Conservation (phyloP, 768 basidiomycete genomes). For the Pisolithus albus region DNA sequence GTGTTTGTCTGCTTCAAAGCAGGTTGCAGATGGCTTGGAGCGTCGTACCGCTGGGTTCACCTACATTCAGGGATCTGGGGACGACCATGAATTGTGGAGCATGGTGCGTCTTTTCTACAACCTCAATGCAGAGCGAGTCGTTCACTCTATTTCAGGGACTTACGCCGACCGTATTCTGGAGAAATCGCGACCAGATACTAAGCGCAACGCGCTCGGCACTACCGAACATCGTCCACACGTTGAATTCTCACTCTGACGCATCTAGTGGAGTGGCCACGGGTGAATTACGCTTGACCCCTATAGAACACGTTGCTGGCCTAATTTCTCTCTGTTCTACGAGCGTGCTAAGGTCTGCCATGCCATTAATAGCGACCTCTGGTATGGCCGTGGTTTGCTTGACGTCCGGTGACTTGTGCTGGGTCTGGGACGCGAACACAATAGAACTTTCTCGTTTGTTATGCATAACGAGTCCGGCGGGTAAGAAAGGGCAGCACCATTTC, state of each 20-base stretch:
- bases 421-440: background rate
- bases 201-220: slow-evolving; percentile 42
- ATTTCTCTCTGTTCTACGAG: slow-evolving; percentile 35
- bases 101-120: slow-evolving; percentile 40
- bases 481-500: slow-evolving; percentile 47
- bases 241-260: slow-evolving; percentile 6
- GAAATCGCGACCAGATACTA: slow-evolving; percentile 44
- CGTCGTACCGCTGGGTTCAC: slow-evolving; percentile 63
- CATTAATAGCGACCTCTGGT: slow-evolving; percentile 1
- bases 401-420: background rate
- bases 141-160: slow-evolving; percentile 49
- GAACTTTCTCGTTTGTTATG: slow-evolving; percentile 8
- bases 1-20: slow-evolving; percentile 81
- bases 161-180: slow-evolving; percentile 70
- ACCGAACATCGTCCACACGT: slow-evolving; percentile 21
- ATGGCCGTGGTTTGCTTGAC: slow-evolving; percentile 15
- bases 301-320: slow-evolving; percentile 30
- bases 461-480: slow-evolving; percentile 36
- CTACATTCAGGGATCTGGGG: slow-evolving; percentile 92
- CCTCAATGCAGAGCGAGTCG: slow-evolving; percentile 1
- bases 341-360: slow-evolving; percentile 14
- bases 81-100: slow-evolving; percentile 90
- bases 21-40: slow-evolving; percentile 52
- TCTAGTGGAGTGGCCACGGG: background rate
- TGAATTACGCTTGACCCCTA: slow-evolving; percentile 5